phyloP scores from a whole-genome alignment of 257 asterid species.

The Sherardia arvensis region DNA sequence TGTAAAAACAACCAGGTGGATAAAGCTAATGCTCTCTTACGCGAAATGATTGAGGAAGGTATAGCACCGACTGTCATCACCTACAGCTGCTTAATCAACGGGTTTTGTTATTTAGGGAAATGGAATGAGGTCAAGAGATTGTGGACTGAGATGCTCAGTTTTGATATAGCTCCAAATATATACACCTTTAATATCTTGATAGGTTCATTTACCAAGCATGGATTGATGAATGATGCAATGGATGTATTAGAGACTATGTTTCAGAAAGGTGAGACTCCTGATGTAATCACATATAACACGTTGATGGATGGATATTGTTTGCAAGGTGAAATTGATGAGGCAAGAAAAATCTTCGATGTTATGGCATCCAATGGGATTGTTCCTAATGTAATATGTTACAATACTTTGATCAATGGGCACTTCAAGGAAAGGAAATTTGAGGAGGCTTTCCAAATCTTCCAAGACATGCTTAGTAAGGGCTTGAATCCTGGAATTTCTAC shows the following conservation, averaged over 20 bases:
- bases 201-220: background rate
- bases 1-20: conserved; percentile 23
- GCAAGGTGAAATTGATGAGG: background rate
- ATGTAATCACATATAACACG: background rate
- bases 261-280: background rate
- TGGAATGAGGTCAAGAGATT: too few relatives aligned
- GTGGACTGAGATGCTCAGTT: too few relatives aligned
- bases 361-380: conserved; percentile 10
- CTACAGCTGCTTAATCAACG: too few relatives aligned
- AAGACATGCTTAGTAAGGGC: too few relatives aligned
- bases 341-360: conserved; percentile 1
- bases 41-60: conserved; percentile 16
- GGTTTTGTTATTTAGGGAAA: too few relatives aligned
- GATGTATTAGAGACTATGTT: background rate
- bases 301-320: background rate
- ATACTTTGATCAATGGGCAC: conserved; percentile 23
- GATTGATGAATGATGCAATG: background rate
- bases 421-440: conserved; percentile 17
- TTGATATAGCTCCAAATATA: too few relatives aligned
- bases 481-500: conserved; percentile 12
- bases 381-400: conserved; percentile 8
- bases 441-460: too few relatives aligned
- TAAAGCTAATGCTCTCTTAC: conserved; percentile 12
- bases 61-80: conserved; percentile 10
- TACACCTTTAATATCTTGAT: background rate